A percentile compares a stretch with the other conserved stretches of the same genome.
These are phyloP conservation scores for Penicillium sp. DNA, from an alignment of 2,329 filamentous ascomycete genomes.

Conservation along the genomic window DNA sequence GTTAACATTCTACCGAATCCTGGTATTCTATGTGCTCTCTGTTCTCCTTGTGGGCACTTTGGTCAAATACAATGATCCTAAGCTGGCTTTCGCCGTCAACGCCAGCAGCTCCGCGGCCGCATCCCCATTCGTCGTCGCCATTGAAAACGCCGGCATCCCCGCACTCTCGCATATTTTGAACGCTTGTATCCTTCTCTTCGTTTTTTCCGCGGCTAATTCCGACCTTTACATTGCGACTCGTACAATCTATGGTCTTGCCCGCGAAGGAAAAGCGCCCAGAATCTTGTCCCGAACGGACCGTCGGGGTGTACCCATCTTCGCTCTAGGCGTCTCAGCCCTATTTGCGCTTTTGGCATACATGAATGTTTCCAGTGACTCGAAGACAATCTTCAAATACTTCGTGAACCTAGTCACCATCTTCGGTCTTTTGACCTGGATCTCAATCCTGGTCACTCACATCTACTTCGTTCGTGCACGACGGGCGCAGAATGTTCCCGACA, in stretches of 20 bases:
- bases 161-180: conserved; percentile 67
- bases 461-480: conserved; percentile 62
- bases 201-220: conserved; percentile 74
- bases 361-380: conserved; percentile 60
- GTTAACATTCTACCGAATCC: conserved; percentile 76
- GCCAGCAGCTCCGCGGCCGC: conserved; percentile 56
- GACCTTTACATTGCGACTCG: conserved; percentile 74
- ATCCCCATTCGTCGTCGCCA: conserved; percentile 74
- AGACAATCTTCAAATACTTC: conserved; percentile 61
- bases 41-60: conserved; percentile 74
- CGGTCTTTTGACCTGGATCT: conserved; percentile 66
- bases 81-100: conserved; percentile 54
- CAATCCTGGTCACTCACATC: conserved; percentile 66
- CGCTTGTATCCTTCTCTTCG: conserved; percentile 70
- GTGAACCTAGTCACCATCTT: conserved; percentile 68
- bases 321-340: conserved; percentile 59
- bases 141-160: conserved; percentile 61
- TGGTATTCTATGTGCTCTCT: conserved; percentile 74
- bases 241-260: conserved; percentile 70
- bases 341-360: conserved; percentile 69
- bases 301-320: conserved; percentile 67
- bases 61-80: conserved; percentile 65
- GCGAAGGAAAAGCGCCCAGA: conserved; percentile 67
- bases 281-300: conserved; percentile 70
- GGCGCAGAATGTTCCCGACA: conserved; percentile 58